These are phyloP conservation scores for Trichoderma koningiopsis DNA, from an alignment of 2,329 filamentous ascomycete genomes.

Conservation along the genomic window DNA sequence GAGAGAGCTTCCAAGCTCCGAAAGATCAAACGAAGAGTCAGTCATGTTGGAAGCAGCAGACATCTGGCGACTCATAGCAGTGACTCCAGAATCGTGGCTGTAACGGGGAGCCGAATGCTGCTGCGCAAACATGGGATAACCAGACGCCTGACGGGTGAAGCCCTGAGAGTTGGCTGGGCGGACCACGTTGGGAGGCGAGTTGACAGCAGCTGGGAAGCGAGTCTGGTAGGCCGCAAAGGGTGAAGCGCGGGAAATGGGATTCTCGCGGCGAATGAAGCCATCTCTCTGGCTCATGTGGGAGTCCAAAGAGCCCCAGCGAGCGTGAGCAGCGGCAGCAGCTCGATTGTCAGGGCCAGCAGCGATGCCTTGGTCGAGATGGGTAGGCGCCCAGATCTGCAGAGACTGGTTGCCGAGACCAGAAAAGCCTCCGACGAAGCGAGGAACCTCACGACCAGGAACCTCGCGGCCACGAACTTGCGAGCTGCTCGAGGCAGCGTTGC, in stretches of 20 bases:
- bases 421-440: background rate
- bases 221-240: background rate
- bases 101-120: background rate
- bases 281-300: background rate
- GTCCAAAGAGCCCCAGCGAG: slow-evolving; percentile 18
- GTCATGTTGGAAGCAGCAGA: background rate
- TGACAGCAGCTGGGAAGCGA: background rate
- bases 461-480: background rate
- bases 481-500: background rate
- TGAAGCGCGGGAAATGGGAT: background rate
- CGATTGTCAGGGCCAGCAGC: background rate
- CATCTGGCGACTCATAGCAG: background rate
- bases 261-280: background rate
- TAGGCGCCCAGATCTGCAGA: slow-evolving; percentile 6
- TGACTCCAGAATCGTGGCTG: background rate
- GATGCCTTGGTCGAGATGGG: background rate
- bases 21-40: background rate
- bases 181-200: background rate
- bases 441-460: background rate
- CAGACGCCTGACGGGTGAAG: background rate
- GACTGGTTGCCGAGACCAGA: background rate
- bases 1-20: background rate
- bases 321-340: background rate
- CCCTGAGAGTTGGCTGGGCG: background rate
- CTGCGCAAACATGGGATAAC: background rate